phyloP scores from a whole-genome alignment of 257 asterid genomes.

The Osmanthus fragrans region DNA sequence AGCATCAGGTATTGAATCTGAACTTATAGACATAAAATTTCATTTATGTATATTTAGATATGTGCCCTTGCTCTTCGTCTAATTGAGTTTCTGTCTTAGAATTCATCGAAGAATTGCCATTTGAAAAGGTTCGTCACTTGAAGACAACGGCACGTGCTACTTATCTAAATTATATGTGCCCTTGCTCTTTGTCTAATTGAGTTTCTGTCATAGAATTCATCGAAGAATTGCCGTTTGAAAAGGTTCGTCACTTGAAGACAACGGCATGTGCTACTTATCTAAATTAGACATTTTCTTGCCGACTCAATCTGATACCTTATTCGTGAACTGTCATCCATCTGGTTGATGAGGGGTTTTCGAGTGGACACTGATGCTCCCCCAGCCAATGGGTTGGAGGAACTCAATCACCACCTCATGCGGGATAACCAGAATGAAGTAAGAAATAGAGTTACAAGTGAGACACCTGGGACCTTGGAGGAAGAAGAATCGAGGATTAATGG shows the following conservation, averaged over 20 bases:
- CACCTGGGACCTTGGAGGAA: constrained; percentile 38
- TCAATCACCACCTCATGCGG: constrained; percentile 22
- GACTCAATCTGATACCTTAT: constrained; percentile 37
- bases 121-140: constrained; percentile 17
- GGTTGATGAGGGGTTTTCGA: constrained; percentile 51
- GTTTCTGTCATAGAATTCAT: constrained; percentile 16
- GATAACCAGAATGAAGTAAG: constrained; percentile 31
- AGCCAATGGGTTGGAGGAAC: constrained; percentile 35
- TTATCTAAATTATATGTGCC: too few relatives aligned
- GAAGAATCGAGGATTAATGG: constrained; percentile 40
- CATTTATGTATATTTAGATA: background rate
- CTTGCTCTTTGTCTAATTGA: background rate
- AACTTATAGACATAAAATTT: background rate
- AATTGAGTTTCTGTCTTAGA: constrained; percentile 15
- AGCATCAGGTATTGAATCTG: background rate
- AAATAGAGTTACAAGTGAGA: constrained; percentile 29
- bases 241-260: constrained; percentile 23
- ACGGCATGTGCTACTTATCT: constrained; percentile 38
- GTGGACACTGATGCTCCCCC: constrained; percentile 32
- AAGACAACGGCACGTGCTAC: too few relatives aligned
- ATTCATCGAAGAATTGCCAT: background rate
- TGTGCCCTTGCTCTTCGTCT: background rate
- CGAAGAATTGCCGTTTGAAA: background rate
- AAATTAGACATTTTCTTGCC: constrained; percentile 35
- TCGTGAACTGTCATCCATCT: constrained; percentile 45